Percentiles rank a stretch among this genome's conserved stretches.
Evolutionary conservation across 495 filamentous ascomycete genomes (phyloP).

Genomic region (Talaromyces liani): DNA sequence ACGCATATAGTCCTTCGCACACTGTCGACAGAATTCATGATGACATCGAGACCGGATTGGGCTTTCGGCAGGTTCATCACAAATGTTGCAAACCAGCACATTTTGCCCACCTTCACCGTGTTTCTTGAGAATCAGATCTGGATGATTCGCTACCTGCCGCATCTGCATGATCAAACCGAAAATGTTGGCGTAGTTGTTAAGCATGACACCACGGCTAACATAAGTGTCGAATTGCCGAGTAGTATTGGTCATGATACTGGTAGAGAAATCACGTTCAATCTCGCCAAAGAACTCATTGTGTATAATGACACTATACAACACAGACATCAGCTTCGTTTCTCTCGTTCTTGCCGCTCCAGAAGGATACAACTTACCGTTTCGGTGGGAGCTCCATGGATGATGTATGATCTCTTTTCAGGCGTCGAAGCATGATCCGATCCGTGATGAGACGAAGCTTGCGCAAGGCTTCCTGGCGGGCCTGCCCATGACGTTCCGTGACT

Average conservation of each 20-base stretch:
- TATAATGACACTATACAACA: constrained; percentile 51
- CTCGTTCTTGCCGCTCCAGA: background rate
- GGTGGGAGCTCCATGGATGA: constrained; percentile 90
- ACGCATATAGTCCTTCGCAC: constrained; percentile 74
- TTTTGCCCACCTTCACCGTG: constrained; percentile 80
- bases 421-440: constrained; percentile 86
- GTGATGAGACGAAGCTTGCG: constrained; percentile 77
- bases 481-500: constrained; percentile 43
- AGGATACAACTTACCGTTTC: constrained; percentile 51
- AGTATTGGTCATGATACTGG: constrained; percentile 86
- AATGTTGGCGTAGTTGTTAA: constrained; percentile 88
- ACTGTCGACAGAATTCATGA: constrained; percentile 91
- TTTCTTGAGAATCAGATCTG: constrained; percentile 87
- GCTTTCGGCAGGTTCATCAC: constrained; percentile 92
- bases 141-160: constrained; percentile 94
- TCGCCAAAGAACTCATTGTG: constrained; percentile 94
- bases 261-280: constrained; percentile 90
- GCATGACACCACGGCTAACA: constrained; percentile 84
- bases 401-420: constrained; percentile 85
- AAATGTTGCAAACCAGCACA: constrained; percentile 83
- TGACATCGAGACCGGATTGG: constrained; percentile 85
- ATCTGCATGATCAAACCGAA: constrained; percentile 92
- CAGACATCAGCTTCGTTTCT: background rate
- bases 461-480: constrained; percentile 58
- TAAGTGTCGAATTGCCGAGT: constrained; percentile 89